Evolutionary conservation across 257 asterid genomes (phyloP).

Genomic region (Rehmannia glutinosa): DNA sequence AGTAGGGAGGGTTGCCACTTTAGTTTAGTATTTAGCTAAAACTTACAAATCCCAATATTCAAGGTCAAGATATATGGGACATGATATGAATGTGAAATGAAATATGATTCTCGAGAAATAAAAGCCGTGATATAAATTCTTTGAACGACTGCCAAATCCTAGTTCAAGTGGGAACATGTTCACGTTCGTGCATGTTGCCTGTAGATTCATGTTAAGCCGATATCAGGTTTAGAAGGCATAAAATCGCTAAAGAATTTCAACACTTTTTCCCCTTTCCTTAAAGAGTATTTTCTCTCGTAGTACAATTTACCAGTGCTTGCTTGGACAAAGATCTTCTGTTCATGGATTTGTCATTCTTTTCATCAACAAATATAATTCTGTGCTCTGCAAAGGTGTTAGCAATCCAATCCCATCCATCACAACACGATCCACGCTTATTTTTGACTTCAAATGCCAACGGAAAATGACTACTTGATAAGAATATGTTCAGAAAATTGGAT

Average conservation of each 20-base stretch:
- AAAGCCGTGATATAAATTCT: neutral
- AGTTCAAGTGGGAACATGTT: slow-evolving; percentile 29
- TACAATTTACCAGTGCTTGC: slow-evolving; percentile 17
- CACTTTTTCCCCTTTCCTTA: neutral
- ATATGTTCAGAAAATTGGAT: neutral
- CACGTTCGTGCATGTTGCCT: slow-evolving; percentile 31
- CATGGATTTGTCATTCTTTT: slow-evolving; percentile 33
- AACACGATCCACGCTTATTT: slow-evolving; percentile 11
- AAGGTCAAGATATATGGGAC: neutral
- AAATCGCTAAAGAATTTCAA: slow-evolving; percentile 25
- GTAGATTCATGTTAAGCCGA: slow-evolving; percentile 25
- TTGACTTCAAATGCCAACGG: slow-evolving; percentile 16
- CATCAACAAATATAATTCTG: slow-evolving; percentile 31
- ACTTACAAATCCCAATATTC: neutral
- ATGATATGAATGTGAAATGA: neutral
- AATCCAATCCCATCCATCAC: slow-evolving; percentile 36
- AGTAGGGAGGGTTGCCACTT: neutral
- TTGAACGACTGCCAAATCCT: neutral
- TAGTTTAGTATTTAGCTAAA: neutral
- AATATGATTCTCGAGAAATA: slow-evolving; percentile 6
- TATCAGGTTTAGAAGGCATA: slow-evolving; percentile 15
- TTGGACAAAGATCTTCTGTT: slow-evolving; percentile 23
- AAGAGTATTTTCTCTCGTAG: slow-evolving; percentile 17
- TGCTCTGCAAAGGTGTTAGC: slow-evolving; percentile 25
- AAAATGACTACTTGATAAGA: neutral